These are phyloP conservation scores for Bruguiera gymnorhiza DNA, from an alignment of 345 rosid species.

Conservation along the genomic window DNA sequence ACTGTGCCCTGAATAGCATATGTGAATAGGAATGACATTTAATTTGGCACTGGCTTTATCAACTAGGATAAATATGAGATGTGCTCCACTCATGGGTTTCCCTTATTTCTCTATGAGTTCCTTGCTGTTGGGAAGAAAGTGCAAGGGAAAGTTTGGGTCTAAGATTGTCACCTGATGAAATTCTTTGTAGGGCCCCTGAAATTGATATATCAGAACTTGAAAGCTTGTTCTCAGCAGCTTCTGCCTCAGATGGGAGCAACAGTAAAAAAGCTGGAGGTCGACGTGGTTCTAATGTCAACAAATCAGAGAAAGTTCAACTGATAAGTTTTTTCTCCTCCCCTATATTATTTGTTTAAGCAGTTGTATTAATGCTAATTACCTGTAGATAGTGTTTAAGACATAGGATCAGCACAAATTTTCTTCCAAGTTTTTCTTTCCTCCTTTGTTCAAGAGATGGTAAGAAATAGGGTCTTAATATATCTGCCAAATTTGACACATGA, in stretches of 20 bases:
- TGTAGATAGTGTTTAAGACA: too few species aligned
- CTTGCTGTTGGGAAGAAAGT: conserved; percentile 1
- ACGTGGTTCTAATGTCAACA: conserved; percentile 74
- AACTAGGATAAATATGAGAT: not conserved
- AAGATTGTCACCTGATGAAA: conserved; percentile 11
- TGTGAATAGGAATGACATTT: too few species aligned
- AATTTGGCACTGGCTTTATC: too few species aligned
- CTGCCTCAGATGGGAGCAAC: conserved; percentile 51
- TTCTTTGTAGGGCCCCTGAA: conserved; percentile 84
- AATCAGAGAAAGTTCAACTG: conserved; percentile 93
- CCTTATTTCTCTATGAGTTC: not conserved
- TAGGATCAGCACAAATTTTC: not conserved
- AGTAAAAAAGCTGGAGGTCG: conserved; percentile 67
- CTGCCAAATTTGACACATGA: too few species aligned
- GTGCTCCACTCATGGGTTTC: not conserved
- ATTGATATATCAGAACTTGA: conserved; percentile 96
- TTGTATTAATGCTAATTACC: too few species aligned
- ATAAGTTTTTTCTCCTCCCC: conserved; percentile 34
- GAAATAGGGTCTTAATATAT: too few species aligned
- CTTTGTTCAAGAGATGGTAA: too few species aligned
- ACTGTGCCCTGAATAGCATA: too few species aligned
- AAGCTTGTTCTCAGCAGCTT: conserved; percentile 86
- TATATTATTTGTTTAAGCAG: not conserved
- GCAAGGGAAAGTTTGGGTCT: conserved; percentile 3
- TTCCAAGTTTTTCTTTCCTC: not conserved